These are phyloP conservation scores for Crithidia expoeki DNA, from an alignment of 208 protist species.

Conservation along the genomic window DNA sequence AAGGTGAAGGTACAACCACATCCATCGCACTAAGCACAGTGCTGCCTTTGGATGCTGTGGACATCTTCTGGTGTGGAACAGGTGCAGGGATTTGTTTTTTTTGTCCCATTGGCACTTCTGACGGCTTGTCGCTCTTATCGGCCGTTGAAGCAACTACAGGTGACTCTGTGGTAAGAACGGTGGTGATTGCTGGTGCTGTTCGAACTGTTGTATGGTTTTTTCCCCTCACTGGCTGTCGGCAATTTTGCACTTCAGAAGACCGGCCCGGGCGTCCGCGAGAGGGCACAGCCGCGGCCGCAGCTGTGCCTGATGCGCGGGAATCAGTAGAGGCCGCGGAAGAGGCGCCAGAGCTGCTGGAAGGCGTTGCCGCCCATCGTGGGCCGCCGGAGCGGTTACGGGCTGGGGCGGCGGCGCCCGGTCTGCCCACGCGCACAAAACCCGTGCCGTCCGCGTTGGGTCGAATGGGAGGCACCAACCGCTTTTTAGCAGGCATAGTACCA, in stretches of 20 bases:
- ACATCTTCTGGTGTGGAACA: too few species aligned
- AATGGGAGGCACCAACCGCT: slow-evolving; percentile 34
- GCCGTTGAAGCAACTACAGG: too few species aligned
- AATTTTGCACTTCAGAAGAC: not conserved
- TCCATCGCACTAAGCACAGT: too few species aligned
- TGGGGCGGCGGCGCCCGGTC: not conserved
- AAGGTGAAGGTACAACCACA: too few species aligned
- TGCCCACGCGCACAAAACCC: slow-evolving; percentile 29
- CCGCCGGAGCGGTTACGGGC: slow-evolving; percentile 12
- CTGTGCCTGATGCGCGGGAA: not conserved
- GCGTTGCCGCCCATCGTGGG: slow-evolving; percentile 1
- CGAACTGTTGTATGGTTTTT: not conserved
- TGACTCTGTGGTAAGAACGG: not conserved
- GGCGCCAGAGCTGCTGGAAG: not conserved
- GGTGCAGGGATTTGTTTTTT: not conserved
- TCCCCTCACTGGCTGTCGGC: not conserved
- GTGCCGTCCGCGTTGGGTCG: slow-evolving; percentile 48
- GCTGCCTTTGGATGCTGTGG: too few species aligned
- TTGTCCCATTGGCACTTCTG: too few species aligned
- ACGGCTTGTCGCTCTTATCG: too few species aligned
- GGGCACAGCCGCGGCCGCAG: not conserved
- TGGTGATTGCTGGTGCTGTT: not conserved
- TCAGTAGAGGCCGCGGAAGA: not conserved
- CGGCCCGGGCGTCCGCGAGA: not conserved
- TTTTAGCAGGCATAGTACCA: slow-evolving; percentile 35